Base-by-base conservation (phyloP, 2,329 filamentous ascomycete species). In the Chrysosporium keratinophilum region DNA sequence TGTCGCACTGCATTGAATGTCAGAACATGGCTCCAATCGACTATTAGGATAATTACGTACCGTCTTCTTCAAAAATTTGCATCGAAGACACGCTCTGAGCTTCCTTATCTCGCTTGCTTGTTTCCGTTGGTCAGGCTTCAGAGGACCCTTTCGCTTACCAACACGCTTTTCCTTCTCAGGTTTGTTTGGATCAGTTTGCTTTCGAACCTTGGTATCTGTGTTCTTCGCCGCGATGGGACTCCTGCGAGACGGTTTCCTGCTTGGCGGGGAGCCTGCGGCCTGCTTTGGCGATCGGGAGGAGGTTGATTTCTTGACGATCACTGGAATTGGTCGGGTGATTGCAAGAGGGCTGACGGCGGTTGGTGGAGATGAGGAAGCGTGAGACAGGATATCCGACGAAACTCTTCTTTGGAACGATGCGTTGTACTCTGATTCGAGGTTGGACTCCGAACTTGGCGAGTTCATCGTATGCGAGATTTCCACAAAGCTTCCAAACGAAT, bases 41-140 rank as follows among this genome's bases (percentile, higher is more conserved):
- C 6, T 31, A 40, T 10, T 9, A 23, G 47, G 17, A 43, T 52
- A 12, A 20, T 23, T 14, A 58, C 68, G 63, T 63, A 71, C 68
- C 47, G 91, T 96, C 80, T 97, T 97, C 80, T 97, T 97, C 69
- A 97, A 78, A 76, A 96, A 97, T 75, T 96, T 96, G 81, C 91
- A 97, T 60, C 91, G 84, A 63, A 97, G 76, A 70, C 91, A 97
- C 46, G 91, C 91, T 66, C 91, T 81, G 63, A 96, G 77, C 73
- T 97, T 97, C 69, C 91, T 83, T 67, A 97, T 97, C 72, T 97
- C 91, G 65, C 90, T 93, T 23, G 91, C 91, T 71, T 96, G 91
- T 74, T 95, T 94, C 62, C 91, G 82, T 76, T 96, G 91, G 70
- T 97, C 91, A 10, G 90, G 89, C 64, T 89, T 79, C 61, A 97